Percentiles rank a stretch among this genome's conserved stretches.
phyloP scores from a whole-genome alignment of 257 asterid species.

The Cruciata laevipes region DNA sequence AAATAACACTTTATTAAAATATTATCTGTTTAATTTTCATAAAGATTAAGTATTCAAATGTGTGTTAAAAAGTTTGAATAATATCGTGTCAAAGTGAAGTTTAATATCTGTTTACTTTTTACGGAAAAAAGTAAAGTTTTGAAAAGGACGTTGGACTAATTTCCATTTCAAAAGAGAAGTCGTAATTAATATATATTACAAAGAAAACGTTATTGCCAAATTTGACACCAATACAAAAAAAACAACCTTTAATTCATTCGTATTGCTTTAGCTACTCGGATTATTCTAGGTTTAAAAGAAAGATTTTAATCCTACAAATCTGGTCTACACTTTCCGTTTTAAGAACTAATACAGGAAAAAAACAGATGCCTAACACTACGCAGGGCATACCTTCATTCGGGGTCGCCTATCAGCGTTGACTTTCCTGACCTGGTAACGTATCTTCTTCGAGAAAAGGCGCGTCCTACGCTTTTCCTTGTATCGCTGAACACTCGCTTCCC shows the following conservation, averaged over 20 bases:
- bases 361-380: neutral
- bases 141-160: too few relatives aligned
- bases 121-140: too few relatives aligned
- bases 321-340: neutral
- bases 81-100: too few relatives aligned
- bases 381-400: slow-evolving; percentile 56
- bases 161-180: too few relatives aligned
- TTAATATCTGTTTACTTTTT: too few relatives aligned
- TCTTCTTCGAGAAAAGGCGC: slow-evolving; percentile 69
- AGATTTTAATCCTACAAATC: neutral
- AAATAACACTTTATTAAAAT: too few relatives aligned
- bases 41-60: too few relatives aligned
- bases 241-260: neutral
- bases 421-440: slow-evolving; percentile 75
- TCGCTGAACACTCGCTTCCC: slow-evolving; percentile 73
- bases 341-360: neutral
- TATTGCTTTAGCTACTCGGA: too few relatives aligned
- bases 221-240: neutral
- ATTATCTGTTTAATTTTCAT: too few relatives aligned
- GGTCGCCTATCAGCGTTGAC: slow-evolving; percentile 86
- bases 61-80: too few relatives aligned
- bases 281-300: too few relatives aligned
- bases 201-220: neutral
- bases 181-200: too few relatives aligned
- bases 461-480: slow-evolving; percentile 68